phyloP scores from a whole-genome alignment of 805 yeast genomes.

The Blastobotrys attinorum region DNA sequence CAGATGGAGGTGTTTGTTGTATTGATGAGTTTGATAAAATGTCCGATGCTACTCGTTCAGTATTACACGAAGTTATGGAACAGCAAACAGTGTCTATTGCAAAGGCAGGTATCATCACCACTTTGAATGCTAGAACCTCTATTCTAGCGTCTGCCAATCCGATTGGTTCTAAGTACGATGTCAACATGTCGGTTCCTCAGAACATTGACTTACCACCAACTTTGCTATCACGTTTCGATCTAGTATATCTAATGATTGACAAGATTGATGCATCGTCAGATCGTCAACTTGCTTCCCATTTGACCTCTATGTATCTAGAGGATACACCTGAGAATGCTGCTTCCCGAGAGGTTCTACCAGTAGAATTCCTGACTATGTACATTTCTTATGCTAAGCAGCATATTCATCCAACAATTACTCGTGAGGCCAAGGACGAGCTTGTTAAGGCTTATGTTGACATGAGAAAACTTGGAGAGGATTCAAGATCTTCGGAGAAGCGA shows the following conservation, averaged over 20 bases:
- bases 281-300: conserved; percentile 79
- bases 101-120: conserved; percentile 96
- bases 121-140: conserved; percentile 92
- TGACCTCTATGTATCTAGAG: conserved; percentile 86
- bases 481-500: conserved; percentile 75
- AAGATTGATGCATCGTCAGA: conserved; percentile 83
- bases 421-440: conserved; percentile 72
- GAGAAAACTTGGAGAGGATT: conserved; percentile 91
- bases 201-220: conserved; percentile 98
- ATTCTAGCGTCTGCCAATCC: conserved; percentile 96
- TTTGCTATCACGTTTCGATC: conserved; percentile 84
- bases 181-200: conserved; percentile 88
- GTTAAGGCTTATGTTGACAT: conserved; percentile 86
- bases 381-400: conserved; percentile 92
- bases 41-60: conserved; percentile 91
- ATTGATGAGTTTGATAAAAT: conserved; percentile 98
- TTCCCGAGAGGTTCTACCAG: conserved; percentile 62
- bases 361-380: conserved; percentile 79
- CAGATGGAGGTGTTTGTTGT: conserved; percentile 98
- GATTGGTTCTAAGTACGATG: conserved; percentile 89
- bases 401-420: conserved; percentile 69
- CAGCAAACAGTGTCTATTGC: conserved; percentile 98
- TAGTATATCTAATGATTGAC: conserved; percentile 87
- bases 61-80: conserved; percentile 97
- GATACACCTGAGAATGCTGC: conserved; percentile 74